phyloP scores from a whole-genome alignment of 2,329 filamentous ascomycete genomes.

The Zymoseptoria pseudotritici region DNA sequence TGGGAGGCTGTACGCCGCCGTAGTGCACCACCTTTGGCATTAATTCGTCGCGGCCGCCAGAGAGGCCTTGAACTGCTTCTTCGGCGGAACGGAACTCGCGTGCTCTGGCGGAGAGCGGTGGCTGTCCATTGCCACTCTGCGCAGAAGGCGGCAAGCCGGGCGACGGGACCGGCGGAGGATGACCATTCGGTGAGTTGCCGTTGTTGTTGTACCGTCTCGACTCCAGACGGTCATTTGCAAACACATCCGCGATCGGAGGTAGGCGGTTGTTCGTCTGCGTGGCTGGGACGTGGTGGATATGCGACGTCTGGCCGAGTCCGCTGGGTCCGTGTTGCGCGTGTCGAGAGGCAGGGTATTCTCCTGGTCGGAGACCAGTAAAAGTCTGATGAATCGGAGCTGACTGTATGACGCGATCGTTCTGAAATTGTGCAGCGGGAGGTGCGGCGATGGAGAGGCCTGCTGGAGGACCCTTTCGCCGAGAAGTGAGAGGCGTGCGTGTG shows the following conservation, averaged over 20 bases:
- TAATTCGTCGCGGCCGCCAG: constrained; percentile 85
- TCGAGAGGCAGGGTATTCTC: constrained; percentile 34
- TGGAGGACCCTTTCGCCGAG: constrained; percentile 67
- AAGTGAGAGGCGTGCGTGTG: constrained; percentile 65
- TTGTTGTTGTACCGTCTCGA: constrained; percentile 38
- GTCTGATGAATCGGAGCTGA: constrained; percentile 91
- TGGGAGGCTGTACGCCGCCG: constrained; percentile 85
- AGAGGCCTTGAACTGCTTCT: constrained; percentile 83
- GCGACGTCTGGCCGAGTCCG: constrained; percentile 72
- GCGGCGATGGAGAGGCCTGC: constrained; percentile 91
- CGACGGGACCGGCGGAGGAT: constrained; percentile 65
- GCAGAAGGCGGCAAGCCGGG: constrained; percentile 60
- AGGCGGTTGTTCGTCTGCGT: constrained; percentile 86
- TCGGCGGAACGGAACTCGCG: constrained; percentile 93
- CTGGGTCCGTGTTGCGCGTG: constrained; percentile 66
- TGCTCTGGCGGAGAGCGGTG: constrained; percentile 50
- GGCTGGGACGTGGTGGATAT: constrained; percentile 84
- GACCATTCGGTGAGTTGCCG: constrained; percentile 57
- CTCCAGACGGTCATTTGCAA: constrained; percentile 66
- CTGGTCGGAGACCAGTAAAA: constrained; percentile 82
- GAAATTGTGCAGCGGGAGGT: constrained; percentile 84
- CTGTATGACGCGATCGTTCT: constrained; percentile 90
- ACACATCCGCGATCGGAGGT: constrained; percentile 90
- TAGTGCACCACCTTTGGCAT: constrained; percentile 94
- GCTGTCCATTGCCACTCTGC: not conserved